Base-by-base conservation (phyloP, 768 basidiomycete genomes). In the Plicaturopsis crispa region DNA sequence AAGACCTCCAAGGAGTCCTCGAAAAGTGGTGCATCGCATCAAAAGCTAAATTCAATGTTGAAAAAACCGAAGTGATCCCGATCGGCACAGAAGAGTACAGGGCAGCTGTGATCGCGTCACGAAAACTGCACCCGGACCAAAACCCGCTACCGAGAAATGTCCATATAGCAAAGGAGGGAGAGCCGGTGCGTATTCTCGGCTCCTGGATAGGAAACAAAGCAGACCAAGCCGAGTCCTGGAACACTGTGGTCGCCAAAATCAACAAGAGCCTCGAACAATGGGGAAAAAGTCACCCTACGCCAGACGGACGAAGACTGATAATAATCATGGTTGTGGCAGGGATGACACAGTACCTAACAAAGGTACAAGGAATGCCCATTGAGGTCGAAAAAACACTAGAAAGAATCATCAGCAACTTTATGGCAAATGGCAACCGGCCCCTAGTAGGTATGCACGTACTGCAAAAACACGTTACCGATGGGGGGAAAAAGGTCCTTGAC, bases 51-150 rank as follows among this genome's bases (percentile, higher is more conserved):
- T 73, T 71, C 45, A 73, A 71, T 36, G 39, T 48, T 0, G 33
- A 37, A 0, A 73, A 73, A 44, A 71, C 67, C 0, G 56, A 61
- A 23, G 43, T 66, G 1, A 50, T 69, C 1, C 65, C 63, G 0
- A 48, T 67, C 0, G 65, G 67, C 0, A 24, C 40, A 2, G 21
- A 21, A 4, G 35, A 38, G 4, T 56, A 48, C 45, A 36, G 58
- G 12, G 18, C 40, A 16, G 4, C 7, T 3, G 38, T 53, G 1
- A 17, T 38, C 1, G 30, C 16, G 5, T 45, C 22, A 1, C 31
- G 51, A 24, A 39, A 37, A 33, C n/a, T 43, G 22, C 35, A 32
- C 4, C 17, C 14, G 16, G 33, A 3, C 1, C 13, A 45, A 17
- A 8, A 35, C 1, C 19, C 23, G 32, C 40, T 57, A 12, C 51